Conservation (phyloP, 2,329 filamentous ascomycete genomes). For the Trichoderma simmonsii region DNA sequence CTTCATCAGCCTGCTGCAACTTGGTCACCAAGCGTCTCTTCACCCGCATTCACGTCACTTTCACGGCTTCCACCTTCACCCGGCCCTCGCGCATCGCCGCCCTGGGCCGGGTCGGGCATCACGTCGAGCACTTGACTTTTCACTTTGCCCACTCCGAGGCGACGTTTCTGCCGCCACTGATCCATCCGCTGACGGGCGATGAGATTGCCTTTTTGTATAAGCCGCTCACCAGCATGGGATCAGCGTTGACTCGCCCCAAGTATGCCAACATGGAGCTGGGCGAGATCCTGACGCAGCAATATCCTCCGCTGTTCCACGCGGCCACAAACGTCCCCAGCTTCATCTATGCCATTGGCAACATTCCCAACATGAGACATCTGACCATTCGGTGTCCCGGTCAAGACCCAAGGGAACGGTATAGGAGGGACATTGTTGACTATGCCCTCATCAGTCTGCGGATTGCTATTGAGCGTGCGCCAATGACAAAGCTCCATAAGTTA, state of each 20-base stretch:
- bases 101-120: conserved; percentile 71
- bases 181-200: conserved; percentile 71
- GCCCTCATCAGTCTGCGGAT: conserved; percentile 84
- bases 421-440: conserved; percentile 79
- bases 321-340: conserved; percentile 85
- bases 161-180: conserved; percentile 79
- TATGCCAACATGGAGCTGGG: conserved; percentile 78
- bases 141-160: conserved; percentile 71
- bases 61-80: conserved; percentile 72
- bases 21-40: conserved; percentile 69
- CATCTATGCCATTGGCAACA: conserved; percentile 65
- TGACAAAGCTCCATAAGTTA: conserved; percentile 64
- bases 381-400: conserved; percentile 75
- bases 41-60: conserved; percentile 64
- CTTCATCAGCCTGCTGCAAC: conserved; percentile 68
- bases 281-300: conserved; percentile 79
- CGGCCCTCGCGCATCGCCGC: conserved; percentile 70
- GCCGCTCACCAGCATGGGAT: conserved; percentile 66
- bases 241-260: conserved; percentile 63
- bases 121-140: conserved; percentile 77
- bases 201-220: conserved; percentile 81
- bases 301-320: conserved; percentile 84
- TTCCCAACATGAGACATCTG: conserved; percentile 70
- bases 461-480: conserved; percentile 69
- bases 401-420: conserved; percentile 64